Percentiles rank a stretch among this genome's conserved stretches.
These are phyloP conservation scores for Peronospora destructor DNA, from an alignment of 352 stramenopile species.

Conservation along the genomic window DNA sequence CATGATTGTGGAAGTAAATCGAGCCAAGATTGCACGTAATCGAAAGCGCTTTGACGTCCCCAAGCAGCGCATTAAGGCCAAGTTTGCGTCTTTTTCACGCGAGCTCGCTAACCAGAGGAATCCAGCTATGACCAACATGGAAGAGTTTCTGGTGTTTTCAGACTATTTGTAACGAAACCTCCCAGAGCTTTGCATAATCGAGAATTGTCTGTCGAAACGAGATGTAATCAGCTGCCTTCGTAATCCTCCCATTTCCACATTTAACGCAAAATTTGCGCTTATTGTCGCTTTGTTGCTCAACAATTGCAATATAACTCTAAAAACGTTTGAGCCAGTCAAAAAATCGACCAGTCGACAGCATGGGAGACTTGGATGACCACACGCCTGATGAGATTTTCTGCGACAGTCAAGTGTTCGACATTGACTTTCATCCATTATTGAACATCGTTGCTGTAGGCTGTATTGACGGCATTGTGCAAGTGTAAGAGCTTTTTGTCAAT, in stretches of 20 bases:
- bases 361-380: slow-evolving; percentile 67
- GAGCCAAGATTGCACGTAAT: slow-evolving; percentile 39
- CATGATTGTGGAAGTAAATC: slow-evolving; percentile 57
- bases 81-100: slow-evolving; percentile 55
- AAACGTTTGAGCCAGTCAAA: slow-evolving; percentile 16
- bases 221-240: slow-evolving; percentile 14
- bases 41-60: slow-evolving; percentile 53
- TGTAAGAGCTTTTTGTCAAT: slow-evolving; percentile 33
- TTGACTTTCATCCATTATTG: slow-evolving; percentile 74
- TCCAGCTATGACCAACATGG: slow-evolving; percentile 33
- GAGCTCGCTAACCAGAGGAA: slow-evolving; percentile 47
- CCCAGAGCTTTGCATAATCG: neutral
- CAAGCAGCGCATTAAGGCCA: slow-evolving; percentile 64
- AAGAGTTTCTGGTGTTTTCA: slow-evolving; percentile 69
- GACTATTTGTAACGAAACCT: slow-evolving; percentile 45
- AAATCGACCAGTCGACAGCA: slow-evolving; percentile 23
- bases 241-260: slow-evolving; percentile 10
- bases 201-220: slow-evolving; percentile 3
- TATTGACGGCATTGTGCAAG: slow-evolving; percentile 76
- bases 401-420: slow-evolving; percentile 73
- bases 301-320: neutral
- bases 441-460: slow-evolving; percentile 67
- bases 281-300: neutral
- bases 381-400: slow-evolving; percentile 74
- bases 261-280: slow-evolving; percentile 21